Base-by-base conservation (phyloP, 805 yeast species). In the Candida rishiriensis region DNA sequence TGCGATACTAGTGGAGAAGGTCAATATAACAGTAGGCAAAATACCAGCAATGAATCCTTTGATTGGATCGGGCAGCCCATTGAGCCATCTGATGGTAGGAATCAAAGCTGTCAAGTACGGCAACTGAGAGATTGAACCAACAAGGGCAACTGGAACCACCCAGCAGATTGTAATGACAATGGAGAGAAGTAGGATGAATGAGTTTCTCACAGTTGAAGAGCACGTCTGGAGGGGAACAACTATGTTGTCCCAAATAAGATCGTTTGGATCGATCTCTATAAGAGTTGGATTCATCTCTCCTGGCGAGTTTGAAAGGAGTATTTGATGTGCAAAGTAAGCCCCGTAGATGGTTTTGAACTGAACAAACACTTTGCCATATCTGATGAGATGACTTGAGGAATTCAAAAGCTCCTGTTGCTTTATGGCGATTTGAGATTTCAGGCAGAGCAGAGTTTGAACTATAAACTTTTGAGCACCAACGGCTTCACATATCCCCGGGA, bases 81-180 rank as follows among this genome's bases (percentile, higher is more conserved):
- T 69, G 10, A 85, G 50, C 78, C 85, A 78, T 1, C 69, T 59
- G 29, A 84, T 61, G 30, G 76, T 70, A 0, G 95, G 93, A 21
- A 85, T 63, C 39, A 83, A 64, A 21, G 73, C 70, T 0, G 83
- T 74, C 39, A 86, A 59, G 48, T 80, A 75, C 0, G 90, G 87
- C 3, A 83, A 68, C 53, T 88, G 96, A 0, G 95, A 79, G 0
- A 89, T 65, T 29, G 88, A 64, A 0, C 91, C 89, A 14, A 88
- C 79, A 46, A 85, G 72, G 0, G 95, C 88, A 1, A 88, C 91
- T 0, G 97, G 97, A 1, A 88, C 61, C 1, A 88, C 86, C 83
- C 95, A 89, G 34, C 65, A 57, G 3, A 72, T 50, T 5, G 83
- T 80, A 1, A 87, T 65, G 1, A 70, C 47, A 9, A 78, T 59